Evolutionary conservation across 148 eudicot species (phyloP), one percentile per base, ranked within the genome.

Genomic region (Linanthus parryae): DNA sequence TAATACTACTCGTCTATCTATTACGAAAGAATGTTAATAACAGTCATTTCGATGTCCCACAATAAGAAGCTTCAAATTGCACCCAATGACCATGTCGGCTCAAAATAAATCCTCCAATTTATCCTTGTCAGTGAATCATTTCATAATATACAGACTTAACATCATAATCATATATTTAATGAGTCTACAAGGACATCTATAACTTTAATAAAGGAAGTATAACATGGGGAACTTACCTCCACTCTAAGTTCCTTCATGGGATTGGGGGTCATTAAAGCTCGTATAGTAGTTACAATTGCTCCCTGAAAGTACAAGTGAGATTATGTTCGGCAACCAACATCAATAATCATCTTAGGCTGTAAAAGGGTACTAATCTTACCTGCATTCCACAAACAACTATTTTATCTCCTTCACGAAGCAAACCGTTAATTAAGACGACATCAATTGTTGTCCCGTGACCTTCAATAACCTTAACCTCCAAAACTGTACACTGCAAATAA

Each of bases 401-500:
- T 51, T 82, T 83, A 51, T 82, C 89, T 45, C 95, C 89, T 79
- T 85, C 95, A 72, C 68, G 95, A 65, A 85, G 89, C 56, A 77
- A 77, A 26, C 95, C 95, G 60, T 85, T 85, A 11, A 85, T 85
- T 52, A 85, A 50, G 44, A 85, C 83, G 40, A 82, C 95, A 70
- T 85, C 95, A 34, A 82, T 82, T 28, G 95, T 85, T 53, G 89
- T 85, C 15, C 95, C 89, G 46, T 82, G 89, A n/a, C 95, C 95
- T 73, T 85, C 95, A 55, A 85, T 54, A 49, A 82, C 89, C 75
- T 85, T 85, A 53, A 86, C 95, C 74, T 86, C 95, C 74, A 86
- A 64, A 25, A 82, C 95, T 10, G 95, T 86, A 69, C 95, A 86
- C 95, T 86, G 83, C 51, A 18, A 62, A 21, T 39, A 38, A 6